These are phyloP conservation scores for Penicillium sp. DNA, from an alignment of 2,329 filamentous ascomycete genomes.

Conservation along the genomic window DNA sequence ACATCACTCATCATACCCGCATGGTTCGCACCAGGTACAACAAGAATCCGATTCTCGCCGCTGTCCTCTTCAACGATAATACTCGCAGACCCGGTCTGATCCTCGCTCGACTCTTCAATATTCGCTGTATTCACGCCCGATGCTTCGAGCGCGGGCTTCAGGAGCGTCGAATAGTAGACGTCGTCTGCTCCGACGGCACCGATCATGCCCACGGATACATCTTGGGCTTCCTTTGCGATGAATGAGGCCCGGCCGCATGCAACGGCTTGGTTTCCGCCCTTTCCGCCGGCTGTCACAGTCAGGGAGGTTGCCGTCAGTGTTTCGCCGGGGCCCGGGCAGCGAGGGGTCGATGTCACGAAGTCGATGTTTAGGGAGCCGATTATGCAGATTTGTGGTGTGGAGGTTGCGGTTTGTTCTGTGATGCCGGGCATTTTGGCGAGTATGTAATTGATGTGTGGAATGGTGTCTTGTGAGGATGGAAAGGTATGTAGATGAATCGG, in stretches of 20 bases:
- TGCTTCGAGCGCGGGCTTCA: slow-evolving; percentile 53
- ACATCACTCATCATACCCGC: slow-evolving; percentile 32
- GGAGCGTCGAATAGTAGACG: slow-evolving; percentile 59
- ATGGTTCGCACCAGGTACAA: slow-evolving; percentile 65
- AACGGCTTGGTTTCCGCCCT: slow-evolving; percentile 25
- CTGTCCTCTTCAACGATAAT: slow-evolving; percentile 69
- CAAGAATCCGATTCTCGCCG: slow-evolving; percentile 67
- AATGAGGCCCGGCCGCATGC: slow-evolving; percentile 23
- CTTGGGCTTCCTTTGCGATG: slow-evolving; percentile 36
- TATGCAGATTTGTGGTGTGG: slow-evolving; percentile 59
- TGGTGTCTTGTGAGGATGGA: not conserved
- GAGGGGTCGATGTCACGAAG: slow-evolving; percentile 76
- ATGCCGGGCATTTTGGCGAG: slow-evolving; percentile 8
- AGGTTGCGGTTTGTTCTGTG: not conserved
- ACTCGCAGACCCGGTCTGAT: slow-evolving; percentile 52
- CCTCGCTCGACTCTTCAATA: slow-evolving; percentile 51
- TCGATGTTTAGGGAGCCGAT: slow-evolving; percentile 89
- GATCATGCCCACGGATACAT: slow-evolving; percentile 60
- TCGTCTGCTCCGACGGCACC: slow-evolving; percentile 60
- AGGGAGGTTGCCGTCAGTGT: slow-evolving; percentile 75
- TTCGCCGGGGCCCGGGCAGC: slow-evolving; percentile 75
- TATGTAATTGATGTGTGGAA: not conserved
- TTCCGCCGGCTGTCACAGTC: slow-evolving; percentile 54
- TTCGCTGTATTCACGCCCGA: slow-evolving; percentile 59
- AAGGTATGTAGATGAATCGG: not conserved